Evolutionary conservation across 352 stramenopile species (phyloP), one percentile per base, ranked within the genome.

Genomic region (Blastocystis sp.): DNA sequence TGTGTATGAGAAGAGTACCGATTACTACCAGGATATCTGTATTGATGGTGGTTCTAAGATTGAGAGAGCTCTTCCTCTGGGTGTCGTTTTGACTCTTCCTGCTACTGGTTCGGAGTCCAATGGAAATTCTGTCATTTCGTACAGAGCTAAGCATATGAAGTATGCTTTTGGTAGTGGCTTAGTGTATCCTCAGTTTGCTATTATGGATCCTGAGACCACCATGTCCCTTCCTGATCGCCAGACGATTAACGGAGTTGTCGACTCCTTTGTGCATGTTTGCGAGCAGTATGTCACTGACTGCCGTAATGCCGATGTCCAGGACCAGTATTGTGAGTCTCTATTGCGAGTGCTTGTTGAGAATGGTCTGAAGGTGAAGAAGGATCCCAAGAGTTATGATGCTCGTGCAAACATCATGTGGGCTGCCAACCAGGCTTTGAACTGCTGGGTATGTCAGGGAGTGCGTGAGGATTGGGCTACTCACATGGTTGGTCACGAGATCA

Each of bases 371-470:
- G 77, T 87, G 65, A 87, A 74, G 56, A 56, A 74, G 59, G 77
- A 87, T 19, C 77, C 77, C 1, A 87, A 87, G 39, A 54, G 43
- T 43, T 87, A 87, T 54, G 59, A 39, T 21, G 77, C 46, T 37
- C 59, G 77, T 46, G 77, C 77, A 42, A 87, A 87, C 65, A 87
- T 87, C 77, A 87, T 87, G 77, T 87, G 77, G 77, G 77, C 59
- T 29, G 77, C 77, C 49, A 87, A 58, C 35, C 77, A 87, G 77
- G 77, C 77, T 51, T 61, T 87, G 42, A 87, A 87, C 49, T 78
- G 65, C 59, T 87, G 77, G 77, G 74, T 87, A 19, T 56, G 37
- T 29, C 77, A 87, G 65, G 77, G 77, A 29, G 77, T 87, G 21
- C 43, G 77, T 57, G 39, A 87, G 65, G 77, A 87, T 27, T 87